Conservation (phyloP, 23 red algal species). For the Cyanidiococcus yangmingshanensis region DNA sequence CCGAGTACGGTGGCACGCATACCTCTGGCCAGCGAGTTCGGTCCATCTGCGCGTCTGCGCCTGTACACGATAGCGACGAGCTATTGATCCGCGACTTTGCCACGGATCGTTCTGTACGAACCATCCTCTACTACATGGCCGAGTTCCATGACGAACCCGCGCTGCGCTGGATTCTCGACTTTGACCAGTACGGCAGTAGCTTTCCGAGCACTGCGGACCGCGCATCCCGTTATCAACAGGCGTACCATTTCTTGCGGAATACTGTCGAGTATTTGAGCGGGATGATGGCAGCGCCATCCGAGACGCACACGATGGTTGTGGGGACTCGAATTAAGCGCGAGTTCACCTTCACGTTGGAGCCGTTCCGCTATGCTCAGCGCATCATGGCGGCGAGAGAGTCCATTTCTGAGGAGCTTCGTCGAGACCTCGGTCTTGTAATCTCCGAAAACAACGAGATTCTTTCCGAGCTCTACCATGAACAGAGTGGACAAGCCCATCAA, state of each 20-base stretch:
- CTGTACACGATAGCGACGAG: neutral
- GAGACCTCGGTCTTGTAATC: neutral
- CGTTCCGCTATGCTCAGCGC: slow-evolving; percentile 7
- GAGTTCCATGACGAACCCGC: slow-evolving; percentile 8
- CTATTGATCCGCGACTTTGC: slow-evolving; percentile 6
- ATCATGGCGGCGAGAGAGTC: slow-evolving; percentile 11
- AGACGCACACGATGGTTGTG: slow-evolving; percentile 11
- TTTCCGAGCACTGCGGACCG: neutral
- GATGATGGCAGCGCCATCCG: slow-evolving; percentile 5
- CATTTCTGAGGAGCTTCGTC: neutral
- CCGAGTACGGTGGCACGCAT: neutral
- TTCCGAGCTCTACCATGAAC: neutral
- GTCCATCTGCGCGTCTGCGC: neutral
- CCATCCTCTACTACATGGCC: slow-evolving; percentile 3
- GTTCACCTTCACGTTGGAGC: slow-evolving; percentile 11
- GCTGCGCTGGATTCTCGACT: neutral
- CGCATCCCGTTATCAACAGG: neutral
- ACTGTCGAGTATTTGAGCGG: slow-evolving; percentile 8
- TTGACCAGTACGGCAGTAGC: neutral
- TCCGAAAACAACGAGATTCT: slow-evolving; percentile 4
- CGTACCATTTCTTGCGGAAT: slow-evolving; percentile 2
- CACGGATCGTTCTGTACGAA: slow-evolving; percentile 4
- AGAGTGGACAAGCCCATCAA: neutral
- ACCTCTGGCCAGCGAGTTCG: neutral
- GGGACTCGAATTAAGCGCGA: neutral